A percentile compares a stretch with the other conserved stretches of the same genome.
Conservation (phyloP, 768 basidiomycete species). For the Mycena amicta region DNA sequence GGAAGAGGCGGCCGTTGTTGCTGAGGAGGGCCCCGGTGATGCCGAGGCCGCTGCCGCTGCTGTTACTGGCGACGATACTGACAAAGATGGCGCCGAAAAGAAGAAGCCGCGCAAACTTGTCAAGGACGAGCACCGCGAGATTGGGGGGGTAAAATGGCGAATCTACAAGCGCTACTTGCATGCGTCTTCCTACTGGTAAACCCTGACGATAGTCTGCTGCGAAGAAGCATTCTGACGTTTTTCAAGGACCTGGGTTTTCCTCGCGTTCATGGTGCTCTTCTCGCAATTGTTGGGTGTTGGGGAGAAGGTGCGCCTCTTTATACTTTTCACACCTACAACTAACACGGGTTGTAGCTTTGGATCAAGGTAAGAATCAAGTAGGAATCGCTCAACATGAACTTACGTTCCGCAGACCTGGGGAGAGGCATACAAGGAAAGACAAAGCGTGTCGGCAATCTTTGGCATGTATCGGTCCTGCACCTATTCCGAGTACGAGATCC, state of each 20-base stretch:
- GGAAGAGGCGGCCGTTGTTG: slow-evolving; percentile 41
- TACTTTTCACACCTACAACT: neutral
- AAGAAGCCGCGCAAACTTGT: slow-evolving; percentile 63
- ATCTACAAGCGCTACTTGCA: slow-evolving; percentile 70
- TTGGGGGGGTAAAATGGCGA: slow-evolving; percentile 80
- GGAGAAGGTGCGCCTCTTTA: slow-evolving; percentile 31
- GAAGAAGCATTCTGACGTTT: no score
- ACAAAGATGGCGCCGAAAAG: slow-evolving; percentile 28
- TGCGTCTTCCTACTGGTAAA: slow-evolving; percentile 76
- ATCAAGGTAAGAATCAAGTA: slow-evolving; percentile 41
- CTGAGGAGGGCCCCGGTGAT: slow-evolving; percentile 12
- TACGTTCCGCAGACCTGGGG: slow-evolving; percentile 45
- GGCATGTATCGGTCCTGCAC: no score
- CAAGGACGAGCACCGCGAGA: slow-evolving; percentile 81
- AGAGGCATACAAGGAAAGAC: slow-evolving; percentile 42
- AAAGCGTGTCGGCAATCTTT: no score
- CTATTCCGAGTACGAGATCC: no score
- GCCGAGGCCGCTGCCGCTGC: slow-evolving; percentile 31
- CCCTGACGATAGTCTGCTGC: no score
- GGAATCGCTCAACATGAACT: neutral
- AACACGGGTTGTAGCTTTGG: slow-evolving; percentile 39
- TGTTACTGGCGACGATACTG: slow-evolving; percentile 31
- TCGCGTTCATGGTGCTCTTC: slow-evolving; percentile 50
- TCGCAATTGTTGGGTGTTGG: slow-evolving; percentile 37
- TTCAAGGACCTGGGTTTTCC: slow-evolving; percentile 65